These are phyloP conservation scores for Canavalia gladiata DNA, from an alignment of 306 rosid genomes.

Conservation along the genomic window DNA sequence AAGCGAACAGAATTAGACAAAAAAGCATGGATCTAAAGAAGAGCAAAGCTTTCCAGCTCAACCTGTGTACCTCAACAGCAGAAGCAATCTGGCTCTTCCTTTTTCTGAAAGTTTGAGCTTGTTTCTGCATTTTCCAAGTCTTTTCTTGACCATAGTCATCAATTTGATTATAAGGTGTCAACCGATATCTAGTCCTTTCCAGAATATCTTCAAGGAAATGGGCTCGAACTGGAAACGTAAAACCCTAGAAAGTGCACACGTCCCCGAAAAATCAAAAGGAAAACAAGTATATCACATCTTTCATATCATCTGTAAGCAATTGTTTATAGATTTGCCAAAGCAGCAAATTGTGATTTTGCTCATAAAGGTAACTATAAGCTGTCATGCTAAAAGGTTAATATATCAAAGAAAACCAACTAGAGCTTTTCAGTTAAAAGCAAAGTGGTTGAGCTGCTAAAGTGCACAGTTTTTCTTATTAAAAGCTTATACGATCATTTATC, in stretches of 20 bases:
- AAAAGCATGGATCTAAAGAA: not conserved
- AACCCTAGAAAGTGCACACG: conserved; percentile 67
- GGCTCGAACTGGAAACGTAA: conserved; percentile 87
- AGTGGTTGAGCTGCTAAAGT: conserved; percentile 33
- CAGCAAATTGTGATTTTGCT: conserved; percentile 16
- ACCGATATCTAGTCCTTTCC: conserved; percentile 74
- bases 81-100: conserved; percentile 95
- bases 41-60: conserved; percentile 8
- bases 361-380: not conserved
- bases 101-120: conserved; percentile 76
- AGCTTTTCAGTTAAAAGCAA: conserved; percentile 34
- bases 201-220: conserved; percentile 88
- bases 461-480: conserved; percentile 24
- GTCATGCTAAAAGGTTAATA: conserved; percentile 1
- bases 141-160: conserved; percentile 96
- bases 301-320: conserved; percentile 15
- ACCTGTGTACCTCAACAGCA: conserved; percentile 74
- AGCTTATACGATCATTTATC: conserved; percentile 30
- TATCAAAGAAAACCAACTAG: conserved; percentile 28
- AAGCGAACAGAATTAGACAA: conserved; percentile 37
- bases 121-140: conserved; percentile 91
- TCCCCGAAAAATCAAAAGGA: conserved; percentile 25
- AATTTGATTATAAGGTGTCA: conserved; percentile 87
- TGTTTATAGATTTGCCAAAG: conserved; percentile 25
- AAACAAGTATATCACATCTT: conserved; percentile 38